Evolutionary conservation across 2,329 filamentous ascomycete species (phyloP).

Genomic region (Ramularia collo-cygni): DNA sequence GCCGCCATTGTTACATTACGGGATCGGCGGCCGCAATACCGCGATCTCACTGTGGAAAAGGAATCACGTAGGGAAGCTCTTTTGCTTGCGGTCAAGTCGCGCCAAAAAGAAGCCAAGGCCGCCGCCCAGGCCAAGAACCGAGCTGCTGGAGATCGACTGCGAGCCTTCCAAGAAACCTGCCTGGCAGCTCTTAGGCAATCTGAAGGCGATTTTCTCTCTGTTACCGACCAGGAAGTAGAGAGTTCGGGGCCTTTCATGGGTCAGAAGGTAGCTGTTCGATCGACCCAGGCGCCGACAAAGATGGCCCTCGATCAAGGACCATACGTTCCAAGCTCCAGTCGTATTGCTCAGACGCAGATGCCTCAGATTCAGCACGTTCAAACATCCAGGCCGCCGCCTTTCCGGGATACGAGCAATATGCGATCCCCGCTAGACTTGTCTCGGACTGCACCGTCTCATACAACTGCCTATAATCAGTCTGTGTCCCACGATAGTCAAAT

Average conservation of each 20-base stretch:
- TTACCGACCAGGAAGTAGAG: constrained; percentile 9
- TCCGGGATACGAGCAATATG: constrained; percentile 4
- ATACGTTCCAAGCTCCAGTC: constrained; percentile 22
- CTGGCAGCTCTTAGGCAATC: constrained; percentile 18
- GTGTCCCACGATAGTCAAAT: constrained; percentile 2
- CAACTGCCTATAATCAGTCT: background rate
- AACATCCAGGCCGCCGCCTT: constrained; percentile 15
- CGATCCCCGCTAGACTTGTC: constrained; percentile 2
- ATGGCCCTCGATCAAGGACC: constrained; percentile 1
- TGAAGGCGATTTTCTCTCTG: constrained; percentile 17
- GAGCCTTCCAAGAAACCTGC: constrained; percentile 22
- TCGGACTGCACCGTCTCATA: constrained; percentile 1
- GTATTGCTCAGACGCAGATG: constrained; percentile 29
- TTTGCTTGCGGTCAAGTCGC: constrained; percentile 17
- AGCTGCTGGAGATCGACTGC: constrained; percentile 19
- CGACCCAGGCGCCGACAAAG: constrained; percentile 21
- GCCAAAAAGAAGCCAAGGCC: constrained; percentile 8
- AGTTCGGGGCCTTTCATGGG: background rate
- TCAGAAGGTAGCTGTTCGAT: constrained; percentile 21
- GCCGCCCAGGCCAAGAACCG: constrained; percentile 22
- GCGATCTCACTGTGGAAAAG: constrained; percentile 17
- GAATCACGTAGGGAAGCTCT: constrained; percentile 18
- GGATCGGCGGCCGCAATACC: constrained; percentile 14
- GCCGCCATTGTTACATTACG: constrained; percentile 15
- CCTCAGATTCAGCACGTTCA: constrained; percentile 3